Percentiles rank a stretch among this genome's conserved stretches.
Evolutionary conservation across 352 stramenopile genomes (phyloP).

Genomic region (Phytophthora pinifolia): DNA sequence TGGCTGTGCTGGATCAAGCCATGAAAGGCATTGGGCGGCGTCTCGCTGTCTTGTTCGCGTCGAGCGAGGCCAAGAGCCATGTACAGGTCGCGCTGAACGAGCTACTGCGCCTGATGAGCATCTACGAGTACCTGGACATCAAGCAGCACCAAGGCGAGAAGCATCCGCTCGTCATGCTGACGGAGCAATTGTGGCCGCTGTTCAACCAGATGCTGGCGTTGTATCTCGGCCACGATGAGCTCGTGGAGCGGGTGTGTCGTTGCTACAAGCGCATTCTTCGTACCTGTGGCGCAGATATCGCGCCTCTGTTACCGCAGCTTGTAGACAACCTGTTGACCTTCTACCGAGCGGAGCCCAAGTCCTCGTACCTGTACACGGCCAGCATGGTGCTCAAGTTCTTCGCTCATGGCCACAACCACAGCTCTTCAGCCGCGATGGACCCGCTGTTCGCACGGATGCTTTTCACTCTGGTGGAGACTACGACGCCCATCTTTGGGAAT

Average conservation of each 20-base stretch:
- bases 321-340: conserved; percentile 77
- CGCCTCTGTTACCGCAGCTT: conserved; percentile 68
- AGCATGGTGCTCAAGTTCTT: conserved; percentile 89
- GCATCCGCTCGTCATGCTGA: conserved; percentile 66
- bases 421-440: conserved; percentile 37
- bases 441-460: conserved; percentile 60
- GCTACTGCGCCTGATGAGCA: conserved; percentile 77
- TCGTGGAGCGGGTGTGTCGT: conserved; percentile 83
- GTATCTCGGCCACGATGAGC: conserved; percentile 71
- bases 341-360: conserved; percentile 81
- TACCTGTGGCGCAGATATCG: conserved; percentile 59
- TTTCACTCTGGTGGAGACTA: conserved; percentile 62
- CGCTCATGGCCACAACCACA: conserved; percentile 22
- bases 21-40: conserved; percentile 64
- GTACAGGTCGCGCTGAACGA: conserved; percentile 59
- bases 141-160: conserved; percentile 26
- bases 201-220: conserved; percentile 80
- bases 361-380: conserved; percentile 79
- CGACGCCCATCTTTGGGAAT: conserved; percentile 84
- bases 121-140: conserved; percentile 79
- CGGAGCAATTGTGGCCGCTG: conserved; percentile 76
- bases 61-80: conserved; percentile 30
- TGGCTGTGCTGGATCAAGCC: conserved; percentile 63
- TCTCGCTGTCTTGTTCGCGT: conserved; percentile 46
- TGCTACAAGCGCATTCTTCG: conserved; percentile 89